Evolutionary conservation across 2,329 filamentous ascomycete genomes (phyloP), one percentile per base, ranked within the genome.

Genomic region (Paraconiothyrium brasiliense): DNA sequence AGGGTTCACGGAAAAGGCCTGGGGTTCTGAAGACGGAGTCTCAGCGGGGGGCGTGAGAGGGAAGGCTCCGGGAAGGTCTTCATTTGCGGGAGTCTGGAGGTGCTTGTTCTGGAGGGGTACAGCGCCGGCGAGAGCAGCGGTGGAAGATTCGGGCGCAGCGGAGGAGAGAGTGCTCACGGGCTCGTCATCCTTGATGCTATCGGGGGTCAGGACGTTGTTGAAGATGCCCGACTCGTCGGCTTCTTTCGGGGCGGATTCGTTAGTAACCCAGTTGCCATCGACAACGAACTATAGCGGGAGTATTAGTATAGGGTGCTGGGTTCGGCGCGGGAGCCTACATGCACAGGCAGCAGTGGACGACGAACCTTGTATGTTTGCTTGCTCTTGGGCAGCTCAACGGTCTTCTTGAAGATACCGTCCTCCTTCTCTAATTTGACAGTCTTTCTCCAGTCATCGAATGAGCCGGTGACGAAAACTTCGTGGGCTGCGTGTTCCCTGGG

Each of bases 351-450:
- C 24, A 49, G 39, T 14, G 30, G 34, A 39, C 52, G 44, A 67
- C 86, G 67, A 84, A 97, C 94, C 92, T 99, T 99, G 89, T 97
- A 99, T 76, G 90, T 89, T 70, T 97, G 90, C 83, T 95, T 97
- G 66, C 52, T 81, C 58, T 87, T 83, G 54, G 90, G 84, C 37
- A 98, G 84, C 57, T 87, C 83, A 62, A 99, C 93, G 37, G 88
- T 87, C 84, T 97, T 97, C 80, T 91, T 85, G 80, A 96, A 97
- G 71, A 85, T 72, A 66, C 79, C 78, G 76, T 86, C 91, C 44
- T 88, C 85, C 82, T 92, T 93, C 51, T 93, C 89, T 60, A 99
- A 86, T 83, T 91, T 87, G 78, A 94, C 87, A 59, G 89, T 93
- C 85, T 95, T 94, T 69, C 87, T 86, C 95, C 95, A 99, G 82